A percentile compares a stretch with the other conserved stretches of the same genome.
These are phyloP conservation scores for Thelonectria blattea DNA, from an alignment of 2,329 filamentous ascomycete species.

Conservation along the genomic window DNA sequence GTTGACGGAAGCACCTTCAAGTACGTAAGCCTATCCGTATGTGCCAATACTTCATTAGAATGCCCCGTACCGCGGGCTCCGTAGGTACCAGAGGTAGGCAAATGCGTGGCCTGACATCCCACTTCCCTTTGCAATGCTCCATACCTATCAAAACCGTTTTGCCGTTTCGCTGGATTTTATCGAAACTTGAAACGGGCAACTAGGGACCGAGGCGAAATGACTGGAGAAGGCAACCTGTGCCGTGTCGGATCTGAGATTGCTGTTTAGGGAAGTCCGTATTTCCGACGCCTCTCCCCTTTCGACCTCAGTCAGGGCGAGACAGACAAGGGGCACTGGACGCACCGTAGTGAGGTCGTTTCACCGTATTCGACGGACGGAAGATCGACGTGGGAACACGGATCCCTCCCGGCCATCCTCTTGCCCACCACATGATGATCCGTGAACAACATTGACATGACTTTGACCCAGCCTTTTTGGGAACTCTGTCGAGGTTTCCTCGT, in stretches of 20 bases:
- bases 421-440: constrained; percentile 11
- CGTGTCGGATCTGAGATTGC: constrained; percentile 11
- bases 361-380: constrained; percentile 6
- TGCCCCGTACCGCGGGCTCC: not conserved
- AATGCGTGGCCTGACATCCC: not conserved
- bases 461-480: not conserved
- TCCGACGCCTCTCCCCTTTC: not conserved
- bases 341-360: too few relatives aligned
- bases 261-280: constrained; percentile 10
- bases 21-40: not conserved
- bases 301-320: not conserved
- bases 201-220: not conserved
- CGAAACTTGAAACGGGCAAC: constrained; percentile 13
- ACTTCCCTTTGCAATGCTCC: not conserved
- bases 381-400: constrained; percentile 15
- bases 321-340: not conserved
- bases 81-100: not conserved
- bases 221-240: not conserved
- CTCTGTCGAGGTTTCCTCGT: not conserved
- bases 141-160: not conserved
- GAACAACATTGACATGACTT: constrained; percentile 2
- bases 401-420: constrained; percentile 5
- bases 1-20: not conserved
- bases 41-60: too few relatives aligned
- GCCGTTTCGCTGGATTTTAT: not conserved